A percentile compares a stretch with the other conserved stretches of the same genome.
phyloP scores from a whole-genome alignment of 2,329 filamentous ascomycete species.

The Chalaropsis ovoidea region DNA sequence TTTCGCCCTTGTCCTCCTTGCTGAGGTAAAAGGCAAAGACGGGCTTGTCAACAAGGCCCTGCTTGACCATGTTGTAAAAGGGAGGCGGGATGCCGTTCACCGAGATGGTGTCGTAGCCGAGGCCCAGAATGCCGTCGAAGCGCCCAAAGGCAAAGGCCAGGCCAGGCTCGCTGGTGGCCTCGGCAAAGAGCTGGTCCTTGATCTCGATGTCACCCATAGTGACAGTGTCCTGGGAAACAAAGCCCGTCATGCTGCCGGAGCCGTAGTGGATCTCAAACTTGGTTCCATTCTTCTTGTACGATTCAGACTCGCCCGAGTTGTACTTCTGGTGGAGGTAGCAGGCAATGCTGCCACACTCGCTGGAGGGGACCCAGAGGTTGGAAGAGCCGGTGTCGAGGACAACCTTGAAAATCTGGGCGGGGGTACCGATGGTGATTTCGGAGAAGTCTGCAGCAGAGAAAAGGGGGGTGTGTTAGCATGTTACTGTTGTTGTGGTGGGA shows the following conservation, averaged over 20 bases:
- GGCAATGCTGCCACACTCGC: constrained; percentile 84
- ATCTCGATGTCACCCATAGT: constrained; percentile 81
- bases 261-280: constrained; percentile 91
- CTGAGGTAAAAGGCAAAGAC: constrained; percentile 96
- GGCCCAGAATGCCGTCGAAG: constrained; percentile 92
- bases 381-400: constrained; percentile 97
- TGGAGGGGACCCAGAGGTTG: constrained; percentile 95
- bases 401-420: constrained; percentile 94
- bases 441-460: constrained; percentile 64
- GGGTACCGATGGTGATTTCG: constrained; percentile 84
- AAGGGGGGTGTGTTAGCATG: neutral
- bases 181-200: constrained; percentile 86
- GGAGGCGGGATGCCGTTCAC: constrained; percentile 91
- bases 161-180: constrained; percentile 90
- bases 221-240: constrained; percentile 79
- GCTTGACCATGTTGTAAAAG: constrained; percentile 91
- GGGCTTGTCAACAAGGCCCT: constrained; percentile 79
- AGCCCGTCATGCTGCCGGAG: constrained; percentile 86
- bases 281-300: constrained; percentile 88
- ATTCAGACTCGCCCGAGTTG: constrained; percentile 77
- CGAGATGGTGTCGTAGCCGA: constrained; percentile 93
- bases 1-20: constrained; percentile 55
- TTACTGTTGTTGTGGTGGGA: neutral
- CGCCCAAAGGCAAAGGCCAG: constrained; percentile 95
- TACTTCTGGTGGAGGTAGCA: constrained; percentile 98